A percentile compares a stretch with the other conserved stretches of the same genome.
Conservation (phyloP, 1,284 basidiomycete genomes). For the Ustilago nuda region DNA sequence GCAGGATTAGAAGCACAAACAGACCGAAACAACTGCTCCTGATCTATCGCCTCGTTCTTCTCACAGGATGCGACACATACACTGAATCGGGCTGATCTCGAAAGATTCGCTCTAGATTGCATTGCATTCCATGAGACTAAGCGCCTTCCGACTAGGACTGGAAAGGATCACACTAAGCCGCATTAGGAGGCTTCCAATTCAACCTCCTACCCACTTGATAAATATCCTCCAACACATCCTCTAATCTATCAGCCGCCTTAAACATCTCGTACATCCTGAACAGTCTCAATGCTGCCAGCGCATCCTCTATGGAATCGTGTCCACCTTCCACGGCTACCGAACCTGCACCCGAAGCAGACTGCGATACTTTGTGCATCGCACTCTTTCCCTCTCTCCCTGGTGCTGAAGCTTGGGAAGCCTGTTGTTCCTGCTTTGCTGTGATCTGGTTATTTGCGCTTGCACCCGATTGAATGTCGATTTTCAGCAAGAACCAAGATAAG, state of each 20-base stretch:
- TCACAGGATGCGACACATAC: background rate
- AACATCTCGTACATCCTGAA: constrained; percentile 86
- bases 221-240: constrained; percentile 84
- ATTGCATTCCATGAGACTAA: background rate
- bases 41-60: background rate
- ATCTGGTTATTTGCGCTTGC: constrained; percentile 48
- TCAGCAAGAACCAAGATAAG: constrained; percentile 90
- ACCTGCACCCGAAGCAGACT: constrained; percentile 27
- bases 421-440: constrained; percentile 17
- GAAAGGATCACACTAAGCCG: background rate
- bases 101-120: background rate
- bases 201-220: constrained; percentile 72
- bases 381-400: constrained; percentile 13
- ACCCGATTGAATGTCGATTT: constrained; percentile 90
- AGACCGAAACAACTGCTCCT: no score
- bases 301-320: constrained; percentile 94
- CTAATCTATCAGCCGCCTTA: constrained; percentile 81
- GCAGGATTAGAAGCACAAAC: no score
- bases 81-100: background rate
- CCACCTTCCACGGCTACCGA: constrained; percentile 65
- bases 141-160: background rate
- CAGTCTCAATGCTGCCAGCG: constrained; percentile 84
- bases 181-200: constrained; percentile 54
- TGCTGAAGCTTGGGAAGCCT: constrained; percentile 12
- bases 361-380: constrained; percentile 11